Evolutionary conservation across 2,329 filamentous ascomycete species (phyloP).

Genomic region (Aspergillus nomiae): DNA sequence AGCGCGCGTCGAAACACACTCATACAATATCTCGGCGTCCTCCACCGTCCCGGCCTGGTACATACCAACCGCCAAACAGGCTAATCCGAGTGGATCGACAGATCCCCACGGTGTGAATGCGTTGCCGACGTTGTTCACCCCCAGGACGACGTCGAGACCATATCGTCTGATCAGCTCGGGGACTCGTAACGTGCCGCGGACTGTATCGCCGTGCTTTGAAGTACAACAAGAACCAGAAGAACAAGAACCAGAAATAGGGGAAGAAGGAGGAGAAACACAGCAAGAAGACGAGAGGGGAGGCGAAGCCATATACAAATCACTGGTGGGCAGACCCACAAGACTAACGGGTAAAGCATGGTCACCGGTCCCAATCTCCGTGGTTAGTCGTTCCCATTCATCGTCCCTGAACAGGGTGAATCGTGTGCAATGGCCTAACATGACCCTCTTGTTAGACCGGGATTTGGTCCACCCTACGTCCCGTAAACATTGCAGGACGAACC

Average conservation of each 20-base stretch:
- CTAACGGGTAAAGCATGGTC: constrained; percentile 57
- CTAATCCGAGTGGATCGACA: constrained; percentile 65
- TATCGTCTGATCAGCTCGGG: constrained; percentile 62
- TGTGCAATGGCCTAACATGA: constrained; percentile 70
- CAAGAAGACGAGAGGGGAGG: constrained; percentile 27
- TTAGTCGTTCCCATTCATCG: constrained; percentile 54
- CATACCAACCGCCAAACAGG: constrained; percentile 64
- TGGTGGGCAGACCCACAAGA: constrained; percentile 71
- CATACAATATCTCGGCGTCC: constrained; percentile 62
- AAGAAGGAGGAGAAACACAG: not conserved
- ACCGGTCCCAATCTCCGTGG: constrained; percentile 43
- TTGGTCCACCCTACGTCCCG: constrained; percentile 53
- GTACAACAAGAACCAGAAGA: not conserved
- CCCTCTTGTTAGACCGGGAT: constrained; percentile 45
- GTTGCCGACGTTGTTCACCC: constrained; percentile 73
- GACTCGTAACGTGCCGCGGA: constrained; percentile 65
- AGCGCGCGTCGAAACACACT: constrained; percentile 52
- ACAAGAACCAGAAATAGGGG: not conserved
- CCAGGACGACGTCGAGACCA: constrained; percentile 61
- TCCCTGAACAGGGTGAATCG: constrained; percentile 60
- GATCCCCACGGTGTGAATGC: constrained; percentile 72
- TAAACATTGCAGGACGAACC: constrained; percentile 57
- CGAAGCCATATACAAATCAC: constrained; percentile 73
- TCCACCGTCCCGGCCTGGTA: constrained; percentile 66
- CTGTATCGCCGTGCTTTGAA: constrained; percentile 23